phyloP scores from a whole-genome alignment of 345 rosid genomes.

The Moricandia moricandioides region DNA sequence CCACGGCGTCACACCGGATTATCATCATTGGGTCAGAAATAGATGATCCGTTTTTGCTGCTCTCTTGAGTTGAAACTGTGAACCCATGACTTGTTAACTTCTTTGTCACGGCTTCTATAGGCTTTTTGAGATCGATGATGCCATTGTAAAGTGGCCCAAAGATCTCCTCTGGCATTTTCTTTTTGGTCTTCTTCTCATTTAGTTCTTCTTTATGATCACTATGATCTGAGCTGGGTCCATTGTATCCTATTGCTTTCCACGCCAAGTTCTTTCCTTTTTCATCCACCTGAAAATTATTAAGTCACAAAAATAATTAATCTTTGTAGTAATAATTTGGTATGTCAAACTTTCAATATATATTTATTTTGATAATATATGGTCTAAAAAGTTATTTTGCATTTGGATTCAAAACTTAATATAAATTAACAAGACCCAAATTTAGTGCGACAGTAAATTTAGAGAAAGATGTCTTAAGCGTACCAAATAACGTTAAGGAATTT shows the following conservation, averaged over 20 bases:
- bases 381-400: neutral
- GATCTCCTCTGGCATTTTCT: constrained; percentile 35
- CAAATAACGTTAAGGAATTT: neutral
- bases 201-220: constrained; percentile 26
- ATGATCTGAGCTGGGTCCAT: constrained; percentile 56
- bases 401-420: neutral
- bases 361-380: neutral
- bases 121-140: constrained; percentile 47
- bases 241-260: constrained; percentile 80
- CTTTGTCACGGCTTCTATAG: constrained; percentile 44
- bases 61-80: constrained; percentile 34
- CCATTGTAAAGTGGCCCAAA: constrained; percentile 65
- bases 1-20: constrained; percentile 74
- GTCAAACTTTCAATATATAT: neutral
- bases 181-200: constrained; percentile 29
- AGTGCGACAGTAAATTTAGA: neutral
- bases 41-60: constrained; percentile 8
- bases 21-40: constrained; percentile 41
- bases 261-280: constrained; percentile 54
- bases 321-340: neutral
- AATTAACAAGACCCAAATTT: no score
- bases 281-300: constrained; percentile 43
- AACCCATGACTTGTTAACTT: constrained; percentile 46
- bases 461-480: neutral
- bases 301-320: neutral